Evolutionary conservation across 2,329 filamentous ascomycete species (phyloP).

Genomic region (Colletotrichum euphorbiae): DNA sequence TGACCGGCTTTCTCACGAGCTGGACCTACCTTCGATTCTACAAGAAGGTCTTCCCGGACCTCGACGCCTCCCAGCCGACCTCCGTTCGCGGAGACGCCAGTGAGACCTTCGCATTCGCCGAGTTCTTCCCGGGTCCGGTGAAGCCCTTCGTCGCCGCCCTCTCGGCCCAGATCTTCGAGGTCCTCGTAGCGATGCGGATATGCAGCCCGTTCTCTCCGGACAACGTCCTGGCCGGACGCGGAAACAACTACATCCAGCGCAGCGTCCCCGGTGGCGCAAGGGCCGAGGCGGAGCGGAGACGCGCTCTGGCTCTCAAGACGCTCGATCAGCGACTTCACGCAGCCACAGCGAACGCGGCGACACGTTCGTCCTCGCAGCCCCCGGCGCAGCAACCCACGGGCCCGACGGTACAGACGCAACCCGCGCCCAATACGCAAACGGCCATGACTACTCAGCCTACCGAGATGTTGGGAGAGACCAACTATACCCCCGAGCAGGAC

Average conservation of each 20-base stretch:
- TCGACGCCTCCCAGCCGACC: slow-evolving; percentile 70
- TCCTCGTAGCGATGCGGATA: slow-evolving; percentile 79
- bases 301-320: slow-evolving; percentile 89
- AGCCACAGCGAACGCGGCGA: slow-evolving; percentile 69
- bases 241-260: slow-evolving; percentile 67
- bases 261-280: slow-evolving; percentile 76
- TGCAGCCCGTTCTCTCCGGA: slow-evolving; percentile 88
- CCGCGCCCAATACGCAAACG: slow-evolving; percentile 65
- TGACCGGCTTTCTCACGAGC: slow-evolving; percentile 85
- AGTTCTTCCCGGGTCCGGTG: slow-evolving; percentile 89
- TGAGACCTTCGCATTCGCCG: slow-evolving; percentile 95
- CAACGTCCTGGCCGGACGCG: slow-evolving; percentile 80
- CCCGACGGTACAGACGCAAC: slow-evolving; percentile 68
- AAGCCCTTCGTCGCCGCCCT: slow-evolving; percentile 82
- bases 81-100: slow-evolving; percentile 88
- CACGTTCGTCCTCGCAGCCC: slow-evolving; percentile 50
- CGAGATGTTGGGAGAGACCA: slow-evolving; percentile 75
- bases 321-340: slow-evolving; percentile 91
- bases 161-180: slow-evolving; percentile 79
- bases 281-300: slow-evolving; percentile 90
- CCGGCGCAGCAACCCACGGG: slow-evolving; percentile 58
- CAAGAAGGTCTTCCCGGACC: slow-evolving; percentile 79
- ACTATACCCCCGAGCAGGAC: slow-evolving; percentile 74
- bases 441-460: slow-evolving; percentile 67
- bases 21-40: slow-evolving; percentile 98